Conservation (phyloP, 2,329 filamentous ascomycete genomes). For the Cladosporium sphaerospermum region DNA sequence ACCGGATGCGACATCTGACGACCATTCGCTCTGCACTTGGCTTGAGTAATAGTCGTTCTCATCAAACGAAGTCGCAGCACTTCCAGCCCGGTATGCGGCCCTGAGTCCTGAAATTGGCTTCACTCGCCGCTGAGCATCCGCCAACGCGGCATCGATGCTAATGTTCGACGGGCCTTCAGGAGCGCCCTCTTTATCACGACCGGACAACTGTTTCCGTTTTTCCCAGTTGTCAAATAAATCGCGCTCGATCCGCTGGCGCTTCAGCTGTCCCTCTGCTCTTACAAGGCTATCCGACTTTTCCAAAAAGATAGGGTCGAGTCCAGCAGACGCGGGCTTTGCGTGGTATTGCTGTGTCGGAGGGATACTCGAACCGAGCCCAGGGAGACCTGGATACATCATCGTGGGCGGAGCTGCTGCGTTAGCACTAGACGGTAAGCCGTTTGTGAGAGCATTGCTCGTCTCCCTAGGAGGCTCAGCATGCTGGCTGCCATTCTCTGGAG, state of each 20-base stretch:
- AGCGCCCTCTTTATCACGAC: slow-evolving; percentile 43
- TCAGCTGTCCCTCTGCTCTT: slow-evolving; percentile 72
- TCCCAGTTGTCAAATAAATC: slow-evolving; percentile 71
- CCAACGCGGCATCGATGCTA: slow-evolving; percentile 38
- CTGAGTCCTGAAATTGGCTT: slow-evolving; percentile 58
- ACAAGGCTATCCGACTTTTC: slow-evolving; percentile 81
- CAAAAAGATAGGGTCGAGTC: slow-evolving; percentile 76
- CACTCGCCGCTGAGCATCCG: slow-evolving; percentile 64
- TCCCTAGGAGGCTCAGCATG: not conserved
- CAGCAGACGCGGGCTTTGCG: slow-evolving; percentile 28
- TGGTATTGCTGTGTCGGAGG: slow-evolving; percentile 8
- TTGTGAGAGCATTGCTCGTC: slow-evolving; percentile 1
- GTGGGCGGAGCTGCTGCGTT: slow-evolving; percentile 10
- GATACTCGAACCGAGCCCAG: slow-evolving; percentile 17
- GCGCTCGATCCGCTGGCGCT: slow-evolving; percentile 75
- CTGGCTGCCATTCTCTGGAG: not conserved
- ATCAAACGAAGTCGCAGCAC: slow-evolving; percentile 65
- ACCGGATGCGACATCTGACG: slow-evolving; percentile 41
- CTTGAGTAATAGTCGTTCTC: slow-evolving; percentile 96
- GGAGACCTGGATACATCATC: slow-evolving; percentile 14
- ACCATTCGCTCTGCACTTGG: slow-evolving; percentile 68
- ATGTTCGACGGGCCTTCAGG: slow-evolving; percentile 41
- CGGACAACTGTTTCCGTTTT: slow-evolving; percentile 46
- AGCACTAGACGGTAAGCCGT: not conserved
- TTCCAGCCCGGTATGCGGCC: slow-evolving; percentile 54